phyloP scores from a whole-genome alignment of 495 filamentous ascomycete genomes.

The Lasiosphaeriaceae sp. region DNA sequence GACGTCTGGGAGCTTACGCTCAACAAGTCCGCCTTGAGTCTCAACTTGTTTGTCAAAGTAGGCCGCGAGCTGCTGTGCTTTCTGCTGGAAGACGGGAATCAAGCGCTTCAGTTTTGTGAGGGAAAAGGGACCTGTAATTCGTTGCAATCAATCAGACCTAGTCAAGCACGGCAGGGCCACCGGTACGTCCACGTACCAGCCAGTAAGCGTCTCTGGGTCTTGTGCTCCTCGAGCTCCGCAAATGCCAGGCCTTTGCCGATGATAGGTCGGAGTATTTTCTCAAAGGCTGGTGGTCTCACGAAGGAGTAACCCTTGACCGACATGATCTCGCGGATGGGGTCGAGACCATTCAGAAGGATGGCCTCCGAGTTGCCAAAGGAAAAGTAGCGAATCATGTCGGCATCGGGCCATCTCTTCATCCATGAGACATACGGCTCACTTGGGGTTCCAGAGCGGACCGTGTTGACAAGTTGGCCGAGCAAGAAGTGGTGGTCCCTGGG shows the following conservation, averaged over 20 bases:
- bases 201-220: too few relatives aligned
- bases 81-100: slow-evolving; percentile 19
- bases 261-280: slow-evolving; percentile 22
- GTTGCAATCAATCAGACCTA: background rate
- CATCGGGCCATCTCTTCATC: slow-evolving; percentile 30
- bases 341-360: slow-evolving; percentile 30
- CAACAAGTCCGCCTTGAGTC: background rate
- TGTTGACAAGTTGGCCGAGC: background rate
- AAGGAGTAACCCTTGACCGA: slow-evolving; percentile 32
- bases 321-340: slow-evolving; percentile 29
- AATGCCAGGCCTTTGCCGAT: slow-evolving; percentile 28
- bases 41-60: slow-evolving; percentile 7
- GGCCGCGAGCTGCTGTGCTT: slow-evolving; percentile 8
- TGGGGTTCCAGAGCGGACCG: background rate
- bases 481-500: slow-evolving; percentile 12
- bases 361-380: slow-evolving; percentile 27
- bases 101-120: slow-evolving; percentile 12
- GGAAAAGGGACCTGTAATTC: slow-evolving; percentile 12
- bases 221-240: slow-evolving; percentile 29
- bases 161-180: too few relatives aligned
- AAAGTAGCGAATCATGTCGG: slow-evolving; percentile 33
- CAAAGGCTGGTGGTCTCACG: slow-evolving; percentile 30
- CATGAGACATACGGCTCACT: slow-evolving; percentile 16
- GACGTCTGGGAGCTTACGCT: too few relatives aligned
- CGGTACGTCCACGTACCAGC: too few relatives aligned